Evolutionary conservation across 2,329 filamentous ascomycete species (phyloP).

Genomic region (Boeremia exigua): DNA sequence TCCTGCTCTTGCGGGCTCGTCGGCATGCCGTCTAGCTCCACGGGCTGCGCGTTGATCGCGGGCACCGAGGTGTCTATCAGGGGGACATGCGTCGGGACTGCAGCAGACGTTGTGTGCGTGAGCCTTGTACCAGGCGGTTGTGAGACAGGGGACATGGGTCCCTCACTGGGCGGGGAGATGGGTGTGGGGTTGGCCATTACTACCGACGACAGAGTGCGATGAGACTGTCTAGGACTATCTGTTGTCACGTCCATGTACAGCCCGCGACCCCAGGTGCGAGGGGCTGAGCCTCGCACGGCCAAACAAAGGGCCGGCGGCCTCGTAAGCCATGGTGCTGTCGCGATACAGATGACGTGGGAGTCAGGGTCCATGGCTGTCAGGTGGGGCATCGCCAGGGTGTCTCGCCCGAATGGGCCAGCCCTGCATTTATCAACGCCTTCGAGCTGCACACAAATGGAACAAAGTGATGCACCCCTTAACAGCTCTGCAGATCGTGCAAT

Average conservation of each 20-base stretch:
- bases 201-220: neutral
- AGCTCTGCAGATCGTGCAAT: neutral
- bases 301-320: conserved; percentile 19
- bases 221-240: neutral
- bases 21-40: conserved; percentile 51
- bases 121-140: neutral
- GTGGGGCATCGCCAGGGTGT: conserved; percentile 18
- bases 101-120: conserved; percentile 28
- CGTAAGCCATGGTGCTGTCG: conserved; percentile 22
- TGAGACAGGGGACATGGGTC: conserved; percentile 33
- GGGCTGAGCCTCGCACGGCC: conserved; percentile 5
- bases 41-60: conserved; percentile 52
- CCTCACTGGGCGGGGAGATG: conserved; percentile 21
- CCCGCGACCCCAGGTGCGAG: neutral
- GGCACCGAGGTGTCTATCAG: conserved; percentile 48
- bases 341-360: conserved; percentile 19
- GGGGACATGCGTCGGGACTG: conserved; percentile 34
- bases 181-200: conserved; percentile 15
- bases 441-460: neutral
- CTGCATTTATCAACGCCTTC: neutral
- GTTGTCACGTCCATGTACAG: neutral
- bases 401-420: conserved; percentile 12
- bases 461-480: neutral
- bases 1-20: conserved; percentile 36
- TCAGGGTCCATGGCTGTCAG: conserved; percentile 17